These are phyloP conservation scores for Ceratobasidium sp. DNA, from an alignment of 1,284 basidiomycete genomes.

Conservation along the genomic window DNA sequence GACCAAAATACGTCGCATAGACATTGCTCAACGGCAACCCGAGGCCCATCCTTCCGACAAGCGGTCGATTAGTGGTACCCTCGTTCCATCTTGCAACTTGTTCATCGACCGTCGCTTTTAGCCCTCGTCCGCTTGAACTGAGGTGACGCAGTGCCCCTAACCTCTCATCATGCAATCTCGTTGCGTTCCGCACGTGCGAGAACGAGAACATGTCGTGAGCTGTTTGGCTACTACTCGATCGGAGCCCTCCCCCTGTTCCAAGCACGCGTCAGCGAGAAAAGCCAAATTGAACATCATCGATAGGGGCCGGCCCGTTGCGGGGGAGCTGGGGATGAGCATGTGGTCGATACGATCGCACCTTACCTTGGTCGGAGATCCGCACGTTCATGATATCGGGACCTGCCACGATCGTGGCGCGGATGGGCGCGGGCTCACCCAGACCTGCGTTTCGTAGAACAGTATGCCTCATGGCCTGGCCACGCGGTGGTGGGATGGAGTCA, in stretches of 20 bases:
- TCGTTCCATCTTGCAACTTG: conserved; percentile 63
- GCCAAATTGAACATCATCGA: conserved; percentile 15
- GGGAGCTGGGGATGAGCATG: not conserved
- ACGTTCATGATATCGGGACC: conserved; percentile 73
- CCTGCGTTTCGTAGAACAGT: conserved; percentile 42
- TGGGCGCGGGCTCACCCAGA: conserved; percentile 56
- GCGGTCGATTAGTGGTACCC: conserved; percentile 46
- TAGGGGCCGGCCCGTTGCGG: not conserved
- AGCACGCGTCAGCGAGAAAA: conserved; percentile 32
- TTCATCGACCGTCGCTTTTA: conserved; percentile 76
- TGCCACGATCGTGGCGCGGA: conserved; percentile 73
- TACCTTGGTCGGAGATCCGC: conserved; percentile 88
- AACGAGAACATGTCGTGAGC: conserved; percentile 81
- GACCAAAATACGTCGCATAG: conserved; percentile 67
- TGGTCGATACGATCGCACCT: conserved; percentile 55
- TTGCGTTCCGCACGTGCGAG: conserved; percentile 75
- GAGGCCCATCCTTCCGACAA: conserved; percentile 68
- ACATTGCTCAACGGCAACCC: conserved; percentile 86
- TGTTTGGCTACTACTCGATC: conserved; percentile 59
- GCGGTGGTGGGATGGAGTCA: conserved; percentile 42
- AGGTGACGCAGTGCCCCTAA: conserved; percentile 71
- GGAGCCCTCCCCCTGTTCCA: conserved; percentile 69
- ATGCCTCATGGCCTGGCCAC: conserved; percentile 44
- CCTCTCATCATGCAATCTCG: conserved; percentile 68
- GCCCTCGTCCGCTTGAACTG: conserved; percentile 64